A percentile compares a stretch with the other conserved stretches of the same genome.
These are phyloP conservation scores for Leccinum insolens DNA, from an alignment of 1,284 basidiomycete genomes.

Conservation along the genomic window DNA sequence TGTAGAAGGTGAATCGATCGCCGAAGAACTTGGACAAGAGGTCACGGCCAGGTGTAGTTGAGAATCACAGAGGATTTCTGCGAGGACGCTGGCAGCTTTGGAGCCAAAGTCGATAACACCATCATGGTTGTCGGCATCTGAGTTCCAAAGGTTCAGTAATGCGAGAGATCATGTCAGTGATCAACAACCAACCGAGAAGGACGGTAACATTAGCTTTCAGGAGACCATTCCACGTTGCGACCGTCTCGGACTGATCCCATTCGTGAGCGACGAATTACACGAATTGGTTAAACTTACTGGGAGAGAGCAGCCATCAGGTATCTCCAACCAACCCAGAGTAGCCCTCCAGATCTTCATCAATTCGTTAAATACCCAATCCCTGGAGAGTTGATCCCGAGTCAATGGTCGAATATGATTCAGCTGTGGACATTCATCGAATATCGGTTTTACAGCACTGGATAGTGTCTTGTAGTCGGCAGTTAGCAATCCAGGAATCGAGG, in stretches of 20 bases:
- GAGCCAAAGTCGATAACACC: conserved; percentile 43
- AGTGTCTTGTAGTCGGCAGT: conserved; percentile 57
- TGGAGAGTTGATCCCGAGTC: conserved; percentile 56
- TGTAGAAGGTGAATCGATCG: conserved; percentile 8
- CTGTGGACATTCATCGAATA: conserved; percentile 55
- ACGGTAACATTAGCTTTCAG: conserved; percentile 40
- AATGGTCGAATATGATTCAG: conserved; percentile 56
- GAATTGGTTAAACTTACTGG: conserved; percentile 41
- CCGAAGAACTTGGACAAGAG: conserved; percentile 18
- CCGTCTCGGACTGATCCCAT: conserved; percentile 36
- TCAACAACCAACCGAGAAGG: conserved; percentile 34
- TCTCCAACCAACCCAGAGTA: conserved; percentile 45
- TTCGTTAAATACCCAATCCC: conserved; percentile 53
- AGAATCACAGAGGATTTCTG: conserved; percentile 54
- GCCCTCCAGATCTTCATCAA: conserved; percentile 60
- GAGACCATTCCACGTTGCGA: conserved; percentile 46
- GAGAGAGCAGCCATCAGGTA: conserved; percentile 39
- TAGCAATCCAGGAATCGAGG: conserved; percentile 60
- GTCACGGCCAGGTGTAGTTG: conserved; percentile 48
- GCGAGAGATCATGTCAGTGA: conserved; percentile 4
- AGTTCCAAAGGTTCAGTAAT: conserved; percentile 15
- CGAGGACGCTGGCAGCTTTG: conserved; percentile 45
- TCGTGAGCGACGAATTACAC: conserved; percentile 15
- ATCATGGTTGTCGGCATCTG: conserved; percentile 37
- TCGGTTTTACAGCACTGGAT: conserved; percentile 46